Evolutionary conservation across 2,329 filamentous ascomycete genomes (phyloP), one percentile per base, ranked within the genome.

Genomic region (Aspergillus latus): DNA sequence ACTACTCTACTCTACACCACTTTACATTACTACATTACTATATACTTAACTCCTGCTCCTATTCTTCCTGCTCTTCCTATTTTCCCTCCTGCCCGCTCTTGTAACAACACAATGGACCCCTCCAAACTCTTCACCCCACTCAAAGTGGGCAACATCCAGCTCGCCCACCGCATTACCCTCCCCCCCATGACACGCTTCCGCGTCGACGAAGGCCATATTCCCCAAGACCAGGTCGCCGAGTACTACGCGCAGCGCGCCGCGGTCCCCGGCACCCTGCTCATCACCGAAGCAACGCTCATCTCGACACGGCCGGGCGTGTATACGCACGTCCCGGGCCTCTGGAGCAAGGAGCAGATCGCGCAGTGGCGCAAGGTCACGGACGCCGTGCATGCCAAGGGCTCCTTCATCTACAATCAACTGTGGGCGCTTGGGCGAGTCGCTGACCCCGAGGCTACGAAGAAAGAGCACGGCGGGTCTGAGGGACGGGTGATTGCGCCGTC

Each of bases 281-380:
- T 88, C 61, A 80, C 79, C 2, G 85, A 88, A 66, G 84, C 78
- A 0, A 82, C 82, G 6, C 77, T 78, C 72, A 82, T 75, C 68
- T 80, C 68, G 65, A 63, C 72, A 5, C 73, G 75, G 61, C 77
- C 72, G 39, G 78, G 79, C 45, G 77, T 80, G 42, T 80, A 77
- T 61, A 70, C 71, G 39, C 80, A 83, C 59, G 75, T 80, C 1
- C 84, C 86, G 0, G 84, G 84, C 28, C 83, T 86, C 64, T 86
- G 77, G 65, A 81, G 68, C 16, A 70, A 78, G 0, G 78, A 76
- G n/a, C 84, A 88, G 57, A 76, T 87, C 42, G 76, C 75, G 1
- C 81, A 75, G 0, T 89, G 86, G 87, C 83, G 80, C 59, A 72
- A 78, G 11, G 74, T 89, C 42, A 85, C 82, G 2, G 79, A 84